Conservation (phyloP, 2,329 filamentous ascomycete species). For the Fusarium sp. region DNA sequence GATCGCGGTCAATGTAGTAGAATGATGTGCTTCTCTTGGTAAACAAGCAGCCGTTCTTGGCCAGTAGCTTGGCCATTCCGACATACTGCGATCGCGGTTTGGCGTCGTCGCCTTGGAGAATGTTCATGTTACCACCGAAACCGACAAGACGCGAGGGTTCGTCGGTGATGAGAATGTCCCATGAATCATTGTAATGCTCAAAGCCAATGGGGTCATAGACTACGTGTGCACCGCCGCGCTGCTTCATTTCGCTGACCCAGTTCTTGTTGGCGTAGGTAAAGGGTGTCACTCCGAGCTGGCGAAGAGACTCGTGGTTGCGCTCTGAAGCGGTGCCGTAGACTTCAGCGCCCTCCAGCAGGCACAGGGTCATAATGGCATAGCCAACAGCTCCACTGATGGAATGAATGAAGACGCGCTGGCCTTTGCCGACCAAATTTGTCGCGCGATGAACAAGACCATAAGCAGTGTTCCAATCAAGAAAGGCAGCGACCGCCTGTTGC, state of each 20-base stretch:
- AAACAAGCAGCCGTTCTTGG: constrained; percentile 39
- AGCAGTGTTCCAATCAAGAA: constrained; percentile 58
- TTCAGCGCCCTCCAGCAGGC: constrained; percentile 54
- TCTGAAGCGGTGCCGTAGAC: constrained; percentile 60
- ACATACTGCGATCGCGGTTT: constrained; percentile 47
- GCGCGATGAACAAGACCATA: constrained; percentile 49
- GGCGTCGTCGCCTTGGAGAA: constrained; percentile 39
- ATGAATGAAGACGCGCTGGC: constrained; percentile 60
- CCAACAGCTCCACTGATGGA: constrained; percentile 61
- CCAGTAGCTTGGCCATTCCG: constrained; percentile 48
- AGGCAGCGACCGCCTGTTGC: constrained; percentile 52
- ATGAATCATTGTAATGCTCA: constrained; percentile 61
- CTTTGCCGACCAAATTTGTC: constrained; percentile 51
- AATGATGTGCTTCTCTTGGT: constrained; percentile 47
- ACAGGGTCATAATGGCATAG: constrained; percentile 53
- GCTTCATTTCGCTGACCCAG: constrained; percentile 58
- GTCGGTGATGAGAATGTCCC: constrained; percentile 49
- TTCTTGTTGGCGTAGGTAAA: constrained; percentile 60
- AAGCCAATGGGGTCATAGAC: constrained; percentile 61
- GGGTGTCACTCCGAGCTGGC: constrained; percentile 50
- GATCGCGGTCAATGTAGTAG: constrained; percentile 49
- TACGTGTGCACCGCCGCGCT: constrained; percentile 55
- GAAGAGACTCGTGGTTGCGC: constrained; percentile 55
- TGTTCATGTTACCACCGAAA: constrained; percentile 50
- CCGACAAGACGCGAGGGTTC: constrained; percentile 52